Percentiles rank a stretch among this genome's conserved stretches.
Conservation (phyloP, 257 asterid genomes). For the Solanum medicagineum region DNA sequence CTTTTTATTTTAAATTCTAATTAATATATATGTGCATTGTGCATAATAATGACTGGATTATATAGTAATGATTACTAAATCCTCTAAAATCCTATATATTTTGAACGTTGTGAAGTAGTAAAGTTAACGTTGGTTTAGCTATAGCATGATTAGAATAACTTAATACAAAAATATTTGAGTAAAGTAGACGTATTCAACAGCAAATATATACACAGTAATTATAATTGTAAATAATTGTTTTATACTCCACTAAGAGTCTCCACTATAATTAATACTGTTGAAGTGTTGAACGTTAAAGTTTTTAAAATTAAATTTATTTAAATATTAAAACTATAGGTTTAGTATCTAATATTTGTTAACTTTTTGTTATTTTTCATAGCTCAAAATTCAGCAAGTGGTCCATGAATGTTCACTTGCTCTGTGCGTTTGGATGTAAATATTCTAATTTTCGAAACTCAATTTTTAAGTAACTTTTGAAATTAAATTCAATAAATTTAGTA, state of each 20-base stretch:
- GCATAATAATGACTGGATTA: neutral
- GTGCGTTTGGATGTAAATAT: neutral
- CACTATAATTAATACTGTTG: too few relatives aligned
- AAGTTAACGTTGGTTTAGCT: neutral
- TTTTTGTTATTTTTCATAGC: too few relatives aligned
- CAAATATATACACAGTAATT: neutral
- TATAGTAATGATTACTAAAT: neutral
- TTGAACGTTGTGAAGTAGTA: neutral
- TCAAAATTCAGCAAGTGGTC: neutral
- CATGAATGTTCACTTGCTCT: too few relatives aligned
- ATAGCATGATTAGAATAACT: neutral
- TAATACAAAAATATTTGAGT: neutral
- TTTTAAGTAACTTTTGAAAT: too few relatives aligned
- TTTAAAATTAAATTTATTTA: too few relatives aligned
- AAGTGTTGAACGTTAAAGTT: too few relatives aligned
- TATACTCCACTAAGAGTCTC: too few relatives aligned
- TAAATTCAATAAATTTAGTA: too few relatives aligned
- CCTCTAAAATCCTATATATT: neutral
- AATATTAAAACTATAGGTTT: too few relatives aligned
- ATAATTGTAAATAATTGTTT: too few relatives aligned
- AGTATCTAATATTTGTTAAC: too few relatives aligned
- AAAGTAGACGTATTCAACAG: neutral
- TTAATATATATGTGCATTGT: neutral
- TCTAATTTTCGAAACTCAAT: too few relatives aligned
- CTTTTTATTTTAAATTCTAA: neutral